phyloP scores from a whole-genome alignment of 306 rosid species.

The Glycine tomentella region DNA sequence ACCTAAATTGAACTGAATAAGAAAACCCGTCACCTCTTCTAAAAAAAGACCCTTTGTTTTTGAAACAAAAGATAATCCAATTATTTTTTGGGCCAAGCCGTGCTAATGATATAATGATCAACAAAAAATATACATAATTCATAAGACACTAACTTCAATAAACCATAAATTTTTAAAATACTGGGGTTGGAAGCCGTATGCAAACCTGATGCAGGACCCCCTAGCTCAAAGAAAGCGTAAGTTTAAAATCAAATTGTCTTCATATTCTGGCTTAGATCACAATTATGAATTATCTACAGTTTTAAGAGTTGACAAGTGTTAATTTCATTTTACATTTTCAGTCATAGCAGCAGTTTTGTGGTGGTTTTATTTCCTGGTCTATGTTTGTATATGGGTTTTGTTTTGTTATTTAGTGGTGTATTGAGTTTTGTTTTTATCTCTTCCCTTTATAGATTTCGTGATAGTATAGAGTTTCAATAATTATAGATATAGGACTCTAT shows the following conservation, averaged over 20 bases:
- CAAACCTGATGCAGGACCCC: not conserved
- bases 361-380: not conserved
- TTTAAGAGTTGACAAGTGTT: conserved; percentile 1
- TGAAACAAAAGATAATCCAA: conserved; percentile 23
- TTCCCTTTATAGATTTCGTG: not conserved
- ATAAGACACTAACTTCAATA: conserved; percentile 10
- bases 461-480: not conserved
- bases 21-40: not conserved
- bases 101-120: not conserved
- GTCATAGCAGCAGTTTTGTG: not conserved
- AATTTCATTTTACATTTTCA: not conserved
- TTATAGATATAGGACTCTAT: not conserved
- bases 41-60: conserved; percentile 3
- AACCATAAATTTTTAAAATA: conserved; percentile 12
- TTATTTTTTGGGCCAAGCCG: conserved; percentile 4
- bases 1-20: conserved; percentile 32
- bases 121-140: conserved; percentile 14
- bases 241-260: conserved; percentile 10
- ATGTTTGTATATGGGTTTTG: not conserved
- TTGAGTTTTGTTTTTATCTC: not conserved
- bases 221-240: not conserved
- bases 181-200: conserved; percentile 8
- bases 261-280: conserved; percentile 21
- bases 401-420: not conserved
- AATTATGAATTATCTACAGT: not conserved